These are phyloP conservation scores for Limnanthes douglasii DNA, from an alignment of 345 rosid genomes.

Conservation along the genomic window DNA sequence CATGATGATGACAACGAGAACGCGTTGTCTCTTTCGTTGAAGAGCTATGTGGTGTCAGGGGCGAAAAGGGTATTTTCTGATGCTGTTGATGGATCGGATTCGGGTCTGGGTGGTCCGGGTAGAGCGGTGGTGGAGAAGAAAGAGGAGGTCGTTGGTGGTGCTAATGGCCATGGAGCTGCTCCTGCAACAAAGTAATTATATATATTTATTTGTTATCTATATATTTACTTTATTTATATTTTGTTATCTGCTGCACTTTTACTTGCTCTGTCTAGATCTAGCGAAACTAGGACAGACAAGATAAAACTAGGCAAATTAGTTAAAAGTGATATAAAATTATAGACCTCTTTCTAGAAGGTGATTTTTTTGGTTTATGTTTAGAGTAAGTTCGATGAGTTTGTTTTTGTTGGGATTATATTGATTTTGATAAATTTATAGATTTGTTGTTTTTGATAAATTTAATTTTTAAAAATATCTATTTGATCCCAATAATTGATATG, in stretches of 20 bases:
- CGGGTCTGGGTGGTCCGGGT: conserved; percentile 7
- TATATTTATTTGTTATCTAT: background rate
- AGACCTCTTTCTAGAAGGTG: too few species aligned
- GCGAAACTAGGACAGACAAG: too few species aligned
- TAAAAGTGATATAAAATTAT: too few species aligned
- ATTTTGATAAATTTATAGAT: too few species aligned
- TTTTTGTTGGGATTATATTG: too few species aligned
- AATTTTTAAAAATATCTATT: too few species aligned
- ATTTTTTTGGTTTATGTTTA: too few species aligned
- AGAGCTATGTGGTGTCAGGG: conserved; percentile 25
- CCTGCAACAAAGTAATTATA: conserved; percentile 33
- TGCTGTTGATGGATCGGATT: conserved; percentile 23
- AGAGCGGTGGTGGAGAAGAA: conserved; percentile 26
- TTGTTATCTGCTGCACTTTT: background rate
- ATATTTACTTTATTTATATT: background rate
- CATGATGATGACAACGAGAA: conserved; percentile 4
- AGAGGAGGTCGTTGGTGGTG: conserved; percentile 9
- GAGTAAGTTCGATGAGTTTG: too few species aligned
- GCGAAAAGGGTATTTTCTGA: conserved; percentile 49
- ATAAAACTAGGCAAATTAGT: too few species aligned
- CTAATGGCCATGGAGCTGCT: conserved; percentile 19
- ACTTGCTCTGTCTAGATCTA: too few species aligned
- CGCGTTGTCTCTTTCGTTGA: conserved; percentile 15
- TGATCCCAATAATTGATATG: too few species aligned
- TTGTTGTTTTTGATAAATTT: too few species aligned